These are phyloP conservation scores for Schizochytrium sp. DNA, from an alignment of 108 stramenopile genomes.

Conservation along the genomic window DNA sequence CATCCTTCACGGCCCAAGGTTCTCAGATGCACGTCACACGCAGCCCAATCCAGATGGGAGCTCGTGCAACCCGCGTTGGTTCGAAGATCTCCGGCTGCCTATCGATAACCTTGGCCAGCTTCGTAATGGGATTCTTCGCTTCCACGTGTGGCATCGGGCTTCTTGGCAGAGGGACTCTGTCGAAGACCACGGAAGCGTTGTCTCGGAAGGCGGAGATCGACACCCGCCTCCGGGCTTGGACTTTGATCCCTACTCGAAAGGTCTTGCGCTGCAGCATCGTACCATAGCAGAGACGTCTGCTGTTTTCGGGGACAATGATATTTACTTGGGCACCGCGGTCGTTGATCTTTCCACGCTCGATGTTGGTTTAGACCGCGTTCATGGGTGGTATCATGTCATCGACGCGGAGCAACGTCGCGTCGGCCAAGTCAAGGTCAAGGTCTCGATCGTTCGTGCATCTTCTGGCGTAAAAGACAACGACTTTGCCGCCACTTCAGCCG, in stretches of 20 bases:
- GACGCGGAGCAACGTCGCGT: constrained; percentile 1
- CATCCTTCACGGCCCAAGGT: background rate
- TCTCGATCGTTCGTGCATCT: background rate
- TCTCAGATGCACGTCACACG: background rate
- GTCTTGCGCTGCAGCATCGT: background rate
- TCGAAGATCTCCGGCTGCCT: background rate
- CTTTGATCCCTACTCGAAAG: background rate
- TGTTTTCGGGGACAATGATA: background rate
- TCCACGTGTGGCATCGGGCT: background rate
- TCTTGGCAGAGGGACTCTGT: background rate
- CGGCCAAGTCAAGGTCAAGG: background rate
- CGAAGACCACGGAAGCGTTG: background rate
- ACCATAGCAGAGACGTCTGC: no score
- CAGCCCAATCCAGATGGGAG: background rate
- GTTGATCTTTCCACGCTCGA: background rate
- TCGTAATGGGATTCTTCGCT: background rate
- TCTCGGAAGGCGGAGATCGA: background rate
- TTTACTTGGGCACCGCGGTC: background rate
- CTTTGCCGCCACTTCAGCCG: no score
- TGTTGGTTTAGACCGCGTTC: background rate
- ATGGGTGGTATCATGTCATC: constrained; percentile 2
- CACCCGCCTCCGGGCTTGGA: background rate
- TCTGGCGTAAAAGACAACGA: no score
- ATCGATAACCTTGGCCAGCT: background rate
- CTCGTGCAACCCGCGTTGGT: background rate